phyloP scores from a whole-genome alignment of 2,329 filamentous ascomycete species.

The Apiospora rasikravindrae region DNA sequence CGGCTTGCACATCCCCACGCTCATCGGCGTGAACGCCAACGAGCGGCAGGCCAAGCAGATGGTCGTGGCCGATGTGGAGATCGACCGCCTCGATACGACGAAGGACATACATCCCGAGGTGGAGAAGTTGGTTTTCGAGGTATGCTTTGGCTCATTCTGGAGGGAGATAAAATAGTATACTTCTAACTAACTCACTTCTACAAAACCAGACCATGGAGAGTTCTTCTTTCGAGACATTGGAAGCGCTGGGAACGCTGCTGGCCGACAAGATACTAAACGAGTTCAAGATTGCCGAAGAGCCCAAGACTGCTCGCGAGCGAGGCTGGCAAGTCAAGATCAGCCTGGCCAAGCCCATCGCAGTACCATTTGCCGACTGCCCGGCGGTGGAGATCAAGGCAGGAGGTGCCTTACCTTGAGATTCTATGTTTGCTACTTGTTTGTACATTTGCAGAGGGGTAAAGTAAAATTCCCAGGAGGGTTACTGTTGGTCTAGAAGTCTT shows the following conservation, averaged over 20 bases:
- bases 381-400: constrained; percentile 62
- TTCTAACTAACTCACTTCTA: background rate
- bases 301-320: constrained; percentile 44
- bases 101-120: constrained; percentile 60
- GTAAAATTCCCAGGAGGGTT: background rate
- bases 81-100: constrained; percentile 56
- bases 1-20: constrained; percentile 65
- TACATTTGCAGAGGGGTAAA: background rate
- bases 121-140: constrained; percentile 67
- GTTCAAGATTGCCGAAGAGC: constrained; percentile 40
- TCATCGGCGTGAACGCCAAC: constrained; percentile 76
- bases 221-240: constrained; percentile 67
- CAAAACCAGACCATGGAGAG: constrained; percentile 54
- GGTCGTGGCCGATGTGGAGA: constrained; percentile 65
- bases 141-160: constrained; percentile 41
- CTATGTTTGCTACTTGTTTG: background rate
- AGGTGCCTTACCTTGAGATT: constrained; percentile 26
- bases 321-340: constrained; percentile 62
- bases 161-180: background rate
- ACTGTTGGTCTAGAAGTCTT: background rate
- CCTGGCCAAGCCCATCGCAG: constrained; percentile 75
- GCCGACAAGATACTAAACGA: constrained; percentile 52
- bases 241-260: constrained; percentile 60
- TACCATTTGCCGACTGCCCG: constrained; percentile 74
- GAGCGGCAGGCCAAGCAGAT: constrained; percentile 72